Percentiles rank a stretch among this genome's conserved stretches.
Evolutionary conservation across 306 rosid species (phyloP).

Genomic region (Myrica gale): DNA sequence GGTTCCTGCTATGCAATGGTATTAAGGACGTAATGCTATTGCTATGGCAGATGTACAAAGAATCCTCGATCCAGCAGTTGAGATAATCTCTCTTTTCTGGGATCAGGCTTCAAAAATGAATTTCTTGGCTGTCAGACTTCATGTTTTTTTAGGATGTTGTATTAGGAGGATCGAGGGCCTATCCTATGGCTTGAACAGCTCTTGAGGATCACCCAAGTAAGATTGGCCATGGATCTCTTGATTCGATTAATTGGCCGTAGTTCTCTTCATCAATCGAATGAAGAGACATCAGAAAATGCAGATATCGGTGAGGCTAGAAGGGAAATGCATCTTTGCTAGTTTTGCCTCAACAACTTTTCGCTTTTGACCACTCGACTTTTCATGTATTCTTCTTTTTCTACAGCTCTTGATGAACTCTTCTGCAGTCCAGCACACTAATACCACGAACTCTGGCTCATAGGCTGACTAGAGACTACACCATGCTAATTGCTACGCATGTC

Average conservation of each 20-base stretch:
- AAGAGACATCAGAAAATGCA: not conserved
- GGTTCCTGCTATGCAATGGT: not conserved
- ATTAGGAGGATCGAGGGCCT: not conserved
- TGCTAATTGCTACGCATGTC: not conserved
- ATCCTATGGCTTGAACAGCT: too few relatives aligned
- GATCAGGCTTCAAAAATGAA: not conserved
- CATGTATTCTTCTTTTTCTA: not conserved
- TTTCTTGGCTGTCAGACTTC: not conserved
- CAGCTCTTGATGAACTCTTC: not conserved
- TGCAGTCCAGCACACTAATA: not conserved
- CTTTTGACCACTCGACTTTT: slow-evolving; percentile 4
- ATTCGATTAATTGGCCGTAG: not conserved
- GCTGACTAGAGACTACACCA: not conserved
- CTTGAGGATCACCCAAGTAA: too few relatives aligned
- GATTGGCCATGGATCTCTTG: not conserved
- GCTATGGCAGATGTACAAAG: not conserved
- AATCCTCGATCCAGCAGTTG: not conserved
- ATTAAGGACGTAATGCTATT: not conserved
- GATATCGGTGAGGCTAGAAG: not conserved
- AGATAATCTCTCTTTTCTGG: not conserved
- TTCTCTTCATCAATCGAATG: not conserved
- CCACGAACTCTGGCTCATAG: not conserved
- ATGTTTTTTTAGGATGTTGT: not conserved
- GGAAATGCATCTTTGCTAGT: not conserved
- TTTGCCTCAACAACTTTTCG: not conserved